phyloP scores from a whole-genome alignment of 2,329 filamentous ascomycete genomes.

The Apiospora phragmitis region DNA sequence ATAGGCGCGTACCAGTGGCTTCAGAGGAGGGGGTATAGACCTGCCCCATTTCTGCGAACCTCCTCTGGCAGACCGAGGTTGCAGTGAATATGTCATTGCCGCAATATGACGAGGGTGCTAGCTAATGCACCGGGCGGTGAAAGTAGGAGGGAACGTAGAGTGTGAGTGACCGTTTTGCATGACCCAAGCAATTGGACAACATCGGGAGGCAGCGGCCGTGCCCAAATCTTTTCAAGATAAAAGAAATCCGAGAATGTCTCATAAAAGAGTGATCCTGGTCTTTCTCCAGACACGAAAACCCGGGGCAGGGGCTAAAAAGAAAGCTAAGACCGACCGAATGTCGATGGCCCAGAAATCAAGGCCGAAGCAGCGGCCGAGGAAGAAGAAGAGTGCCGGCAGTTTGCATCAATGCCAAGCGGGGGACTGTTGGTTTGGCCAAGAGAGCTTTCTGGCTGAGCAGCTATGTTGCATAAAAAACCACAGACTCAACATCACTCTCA shows the following conservation, averaged over 20 bases:
- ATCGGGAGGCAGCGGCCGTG: background rate
- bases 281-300: background rate
- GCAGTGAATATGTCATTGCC: conserved; percentile 27
- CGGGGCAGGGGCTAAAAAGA: conserved; percentile 6
- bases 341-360: background rate
- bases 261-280: background rate
- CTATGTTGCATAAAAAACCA: background rate
- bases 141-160: background rate
- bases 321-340: background rate
- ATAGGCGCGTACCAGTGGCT: conserved; percentile 60
- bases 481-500: background rate
- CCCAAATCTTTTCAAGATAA: background rate
- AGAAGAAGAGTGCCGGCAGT: background rate
- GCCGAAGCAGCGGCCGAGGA: background rate
- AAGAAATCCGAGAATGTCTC: background rate
- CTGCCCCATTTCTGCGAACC: conserved; percentile 27
- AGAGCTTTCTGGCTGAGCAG: background rate
- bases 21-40: conserved; percentile 49
- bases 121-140: background rate
- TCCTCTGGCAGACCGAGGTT: conserved; percentile 16
- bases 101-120: conserved; percentile 14
- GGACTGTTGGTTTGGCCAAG: background rate
- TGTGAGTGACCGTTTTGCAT: background rate
- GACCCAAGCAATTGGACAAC: background rate
- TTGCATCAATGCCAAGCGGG: background rate